Conservation (phyloP, 108 stramenopile genomes). For the Fragilaria crotonensis region DNA sequence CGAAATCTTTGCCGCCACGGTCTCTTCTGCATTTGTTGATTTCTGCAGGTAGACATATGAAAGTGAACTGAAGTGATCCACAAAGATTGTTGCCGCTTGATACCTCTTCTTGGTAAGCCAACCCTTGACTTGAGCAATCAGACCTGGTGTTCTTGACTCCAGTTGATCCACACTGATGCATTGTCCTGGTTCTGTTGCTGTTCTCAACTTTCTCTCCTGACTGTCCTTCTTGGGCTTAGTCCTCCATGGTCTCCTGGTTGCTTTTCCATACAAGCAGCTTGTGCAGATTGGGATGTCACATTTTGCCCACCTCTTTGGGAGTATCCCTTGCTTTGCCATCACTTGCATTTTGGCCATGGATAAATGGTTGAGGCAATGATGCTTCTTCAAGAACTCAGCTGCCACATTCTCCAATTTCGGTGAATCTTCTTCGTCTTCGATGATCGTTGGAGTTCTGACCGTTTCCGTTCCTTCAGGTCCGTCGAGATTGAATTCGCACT, state of each 20-base stretch:
- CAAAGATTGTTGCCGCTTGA: conserved; percentile 15
- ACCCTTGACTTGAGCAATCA: conserved; percentile 25
- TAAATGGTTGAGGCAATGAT: conserved; percentile 19
- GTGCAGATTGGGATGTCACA: conserved; percentile 15
- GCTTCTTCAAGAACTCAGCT: conserved; percentile 10
- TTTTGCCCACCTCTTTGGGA: conserved; percentile 12
- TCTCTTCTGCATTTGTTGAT: neutral
- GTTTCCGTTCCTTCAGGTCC: neutral
- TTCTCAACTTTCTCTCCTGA: neutral
- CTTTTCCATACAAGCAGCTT: conserved; percentile 14
- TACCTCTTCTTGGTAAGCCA: conserved; percentile 8
- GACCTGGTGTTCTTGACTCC: conserved; percentile 12
- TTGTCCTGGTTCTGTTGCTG: conserved; percentile 13
- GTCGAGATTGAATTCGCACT: neutral
- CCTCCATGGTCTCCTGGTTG: conserved; percentile 18
- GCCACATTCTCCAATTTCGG: neutral
- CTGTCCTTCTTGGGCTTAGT: conserved; percentile 6
- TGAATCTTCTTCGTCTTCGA: neutral
- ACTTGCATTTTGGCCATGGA: conserved; percentile 5
- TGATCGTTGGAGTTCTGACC: neutral
- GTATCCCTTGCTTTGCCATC: conserved; percentile 3
- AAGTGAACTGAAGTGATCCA: conserved; percentile 15
- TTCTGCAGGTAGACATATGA: conserved; percentile 12
- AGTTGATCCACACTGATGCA: conserved; percentile 25
- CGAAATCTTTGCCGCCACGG: conserved; percentile 3